phyloP scores from a whole-genome alignment of 2,329 filamentous ascomycete genomes.

The Podosphaera aphanis region DNA sequence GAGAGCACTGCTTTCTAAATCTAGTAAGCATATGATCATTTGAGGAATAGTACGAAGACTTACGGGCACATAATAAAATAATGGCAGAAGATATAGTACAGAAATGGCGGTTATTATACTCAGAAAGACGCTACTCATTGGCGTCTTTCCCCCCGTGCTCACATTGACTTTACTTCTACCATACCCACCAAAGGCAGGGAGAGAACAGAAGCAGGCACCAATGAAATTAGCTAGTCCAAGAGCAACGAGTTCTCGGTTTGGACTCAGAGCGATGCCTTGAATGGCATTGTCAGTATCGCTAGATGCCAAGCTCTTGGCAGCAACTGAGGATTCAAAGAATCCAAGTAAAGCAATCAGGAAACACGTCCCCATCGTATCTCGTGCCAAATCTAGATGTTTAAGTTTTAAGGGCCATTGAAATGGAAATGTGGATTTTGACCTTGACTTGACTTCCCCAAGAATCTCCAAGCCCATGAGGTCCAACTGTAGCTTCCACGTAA shows the following conservation, averaged over 20 bases:
- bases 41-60: slow-evolving; percentile 18
- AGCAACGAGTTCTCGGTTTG: slow-evolving; percentile 83
- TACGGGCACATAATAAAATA: slow-evolving; percentile 89
- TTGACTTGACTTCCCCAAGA: slow-evolving; percentile 57
- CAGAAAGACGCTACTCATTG: slow-evolving; percentile 78
- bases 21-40: slow-evolving; percentile 4
- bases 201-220: slow-evolving; percentile 72
- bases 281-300: slow-evolving; percentile 39
- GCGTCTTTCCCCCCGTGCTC: slow-evolving; percentile 73
- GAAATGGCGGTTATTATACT: slow-evolving; percentile 62
- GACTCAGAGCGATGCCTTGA: slow-evolving; percentile 58
- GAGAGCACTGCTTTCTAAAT: slow-evolving; percentile 76
- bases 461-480: slow-evolving; percentile 59
- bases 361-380: slow-evolving; percentile 68
- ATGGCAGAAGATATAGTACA: slow-evolving; percentile 63
- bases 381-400: slow-evolving; percentile 57
- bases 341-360: slow-evolving; percentile 86
- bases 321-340: slow-evolving; percentile 96
- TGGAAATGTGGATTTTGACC: slow-evolving; percentile 46
- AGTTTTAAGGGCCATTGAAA: slow-evolving; percentile 71
- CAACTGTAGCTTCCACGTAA: slow-evolving; percentile 60
- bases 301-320: slow-evolving; percentile 65
- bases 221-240: slow-evolving; percentile 78
- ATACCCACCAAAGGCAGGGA: slow-evolving; percentile 90
- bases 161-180: slow-evolving; percentile 89